Percentiles rank a stretch among this genome's conserved stretches.
phyloP scores from a whole-genome alignment of 2,329 filamentous ascomycete species.

The Penicillium sp. region DNA sequence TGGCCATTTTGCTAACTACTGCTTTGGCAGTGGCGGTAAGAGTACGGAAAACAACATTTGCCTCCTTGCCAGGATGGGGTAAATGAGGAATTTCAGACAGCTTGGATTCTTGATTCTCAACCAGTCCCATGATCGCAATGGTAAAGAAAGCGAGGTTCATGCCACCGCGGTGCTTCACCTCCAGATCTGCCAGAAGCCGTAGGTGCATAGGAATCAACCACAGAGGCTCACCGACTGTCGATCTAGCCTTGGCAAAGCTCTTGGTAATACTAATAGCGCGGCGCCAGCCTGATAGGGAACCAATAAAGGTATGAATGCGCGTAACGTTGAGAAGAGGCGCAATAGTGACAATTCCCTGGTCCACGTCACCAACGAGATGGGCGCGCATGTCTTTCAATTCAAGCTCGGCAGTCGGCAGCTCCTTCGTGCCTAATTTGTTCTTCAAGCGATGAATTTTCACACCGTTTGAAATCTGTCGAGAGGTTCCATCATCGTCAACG shows the following conservation, averaged over 20 bases:
- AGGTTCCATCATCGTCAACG: slow-evolving; percentile 8
- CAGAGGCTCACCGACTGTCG: slow-evolving; percentile 38
- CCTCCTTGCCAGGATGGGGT: slow-evolving; percentile 30
- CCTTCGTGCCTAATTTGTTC: slow-evolving; percentile 61
- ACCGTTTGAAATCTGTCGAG: slow-evolving; percentile 59
- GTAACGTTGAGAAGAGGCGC: slow-evolving; percentile 69
- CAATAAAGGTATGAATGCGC: slow-evolving; percentile 44
- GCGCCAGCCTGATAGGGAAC: slow-evolving; percentile 39
- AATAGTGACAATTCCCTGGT: slow-evolving; percentile 68
- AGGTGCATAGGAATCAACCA: slow-evolving; percentile 45
- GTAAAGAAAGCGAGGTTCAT: slow-evolving; percentile 41
- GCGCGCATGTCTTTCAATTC: slow-evolving; percentile 60
- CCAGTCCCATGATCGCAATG: slow-evolving; percentile 32
- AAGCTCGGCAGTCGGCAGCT: slow-evolving; percentile 73
- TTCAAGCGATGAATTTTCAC: slow-evolving; percentile 66
- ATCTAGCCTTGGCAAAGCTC: slow-evolving; percentile 43
- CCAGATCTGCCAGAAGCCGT: slow-evolving; percentile 38
- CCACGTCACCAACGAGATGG: slow-evolving; percentile 67
- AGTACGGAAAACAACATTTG: slow-evolving; percentile 27
- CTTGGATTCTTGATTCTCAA: slow-evolving; percentile 54
- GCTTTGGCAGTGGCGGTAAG: slow-evolving; percentile 37
- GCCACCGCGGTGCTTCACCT: slow-evolving; percentile 40
- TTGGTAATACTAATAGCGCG: slow-evolving; percentile 43
- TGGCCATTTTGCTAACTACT: slow-evolving; percentile 35
- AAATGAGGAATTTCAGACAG: slow-evolving; percentile 50